These are phyloP conservation scores for Neurospora sp. DNA, from an alignment of 495 filamentous ascomycete genomes.

Conservation along the genomic window DNA sequence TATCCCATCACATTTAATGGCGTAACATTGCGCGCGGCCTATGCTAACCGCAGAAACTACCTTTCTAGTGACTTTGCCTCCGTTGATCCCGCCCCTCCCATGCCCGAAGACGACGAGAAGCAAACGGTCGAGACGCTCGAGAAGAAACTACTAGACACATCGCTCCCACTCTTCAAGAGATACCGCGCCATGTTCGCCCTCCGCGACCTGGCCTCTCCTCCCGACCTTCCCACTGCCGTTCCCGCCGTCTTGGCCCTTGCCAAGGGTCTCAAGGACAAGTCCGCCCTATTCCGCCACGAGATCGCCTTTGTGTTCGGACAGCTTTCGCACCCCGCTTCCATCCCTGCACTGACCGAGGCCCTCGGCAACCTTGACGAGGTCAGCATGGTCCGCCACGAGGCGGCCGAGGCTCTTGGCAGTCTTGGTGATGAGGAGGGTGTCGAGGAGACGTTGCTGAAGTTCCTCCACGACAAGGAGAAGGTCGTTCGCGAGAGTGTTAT, in stretches of 20 bases:
- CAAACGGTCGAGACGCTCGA: slow-evolving; percentile 66
- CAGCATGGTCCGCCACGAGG: slow-evolving; percentile 96
- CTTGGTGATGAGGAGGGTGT: slow-evolving; percentile 90
- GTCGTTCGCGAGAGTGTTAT: slow-evolving; percentile 92
- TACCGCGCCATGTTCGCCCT: slow-evolving; percentile 98
- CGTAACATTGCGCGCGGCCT: neutral
- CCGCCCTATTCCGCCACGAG: slow-evolving; percentile 94
- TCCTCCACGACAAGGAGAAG: slow-evolving; percentile 80
- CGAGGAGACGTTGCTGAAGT: slow-evolving; percentile 70
- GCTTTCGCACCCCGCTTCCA: slow-evolving; percentile 88
- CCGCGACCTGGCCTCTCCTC: slow-evolving; percentile 84
- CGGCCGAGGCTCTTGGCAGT: slow-evolving; percentile 93
- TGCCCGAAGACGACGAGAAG: slow-evolving; percentile 49
- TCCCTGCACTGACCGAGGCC: slow-evolving; percentile 72
- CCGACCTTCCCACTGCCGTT: slow-evolving; percentile 76
- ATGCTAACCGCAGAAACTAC: neutral
- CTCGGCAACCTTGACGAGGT: slow-evolving; percentile 71
- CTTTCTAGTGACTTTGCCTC: slow-evolving; percentile 74
- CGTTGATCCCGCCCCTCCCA: slow-evolving; percentile 89
- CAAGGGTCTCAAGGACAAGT: slow-evolving; percentile 76
- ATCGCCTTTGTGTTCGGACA: slow-evolving; percentile 98
- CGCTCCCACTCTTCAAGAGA: slow-evolving; percentile 73
- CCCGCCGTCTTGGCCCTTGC: slow-evolving; percentile 76
- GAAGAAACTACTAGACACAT: slow-evolving; percentile 65
- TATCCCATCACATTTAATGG: neutral